Percentiles rank a stretch among this genome's conserved stretches.
phyloP scores from a whole-genome alignment of 176 grass and related monocot species.

The Ensete glaucum region DNA sequence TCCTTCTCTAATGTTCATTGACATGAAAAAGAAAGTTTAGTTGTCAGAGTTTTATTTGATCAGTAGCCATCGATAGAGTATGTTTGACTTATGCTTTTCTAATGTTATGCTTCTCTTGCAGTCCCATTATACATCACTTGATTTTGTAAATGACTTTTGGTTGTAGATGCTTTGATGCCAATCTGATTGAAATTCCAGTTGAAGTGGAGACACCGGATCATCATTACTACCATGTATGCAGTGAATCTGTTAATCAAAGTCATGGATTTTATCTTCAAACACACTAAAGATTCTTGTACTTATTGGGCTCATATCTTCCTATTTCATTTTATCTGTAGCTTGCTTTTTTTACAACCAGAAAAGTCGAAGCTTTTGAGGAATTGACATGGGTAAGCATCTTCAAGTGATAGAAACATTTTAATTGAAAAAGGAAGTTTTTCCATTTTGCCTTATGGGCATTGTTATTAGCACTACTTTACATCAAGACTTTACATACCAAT shows the following conservation, averaged over 20 bases:
- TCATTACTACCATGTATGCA: conserved; percentile 67
- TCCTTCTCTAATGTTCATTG: no score
- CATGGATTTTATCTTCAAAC: background rate
- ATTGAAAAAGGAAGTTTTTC: no score
- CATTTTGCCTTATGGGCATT: no score
- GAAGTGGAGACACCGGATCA: conserved; percentile 69
- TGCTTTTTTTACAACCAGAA: conserved; percentile 66
- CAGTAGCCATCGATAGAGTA: no score
- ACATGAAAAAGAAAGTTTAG: no score
- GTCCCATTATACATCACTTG: no score
- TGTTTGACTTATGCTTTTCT: no score
- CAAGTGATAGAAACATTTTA: background rate
- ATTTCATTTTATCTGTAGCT: conserved; percentile 34
- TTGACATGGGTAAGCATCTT: conserved; percentile 57
- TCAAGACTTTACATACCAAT: no score
- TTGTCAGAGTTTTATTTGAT: no score
- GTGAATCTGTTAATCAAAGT: background rate
- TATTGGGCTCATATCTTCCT: conserved; percentile 13
- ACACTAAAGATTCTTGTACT: background rate
- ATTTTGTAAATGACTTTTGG: background rate
- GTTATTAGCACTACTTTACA: no score
- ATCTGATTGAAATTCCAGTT: conserved; percentile 62
- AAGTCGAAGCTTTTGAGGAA: conserved; percentile 77
- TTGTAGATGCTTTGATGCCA: conserved; percentile 61
- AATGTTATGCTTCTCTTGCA: no score